Percentiles rank a stretch among this genome's conserved stretches.
These are phyloP conservation scores for Alternaria ventricosa DNA, from an alignment of 2,329 filamentous ascomycete genomes.

Conservation along the genomic window DNA sequence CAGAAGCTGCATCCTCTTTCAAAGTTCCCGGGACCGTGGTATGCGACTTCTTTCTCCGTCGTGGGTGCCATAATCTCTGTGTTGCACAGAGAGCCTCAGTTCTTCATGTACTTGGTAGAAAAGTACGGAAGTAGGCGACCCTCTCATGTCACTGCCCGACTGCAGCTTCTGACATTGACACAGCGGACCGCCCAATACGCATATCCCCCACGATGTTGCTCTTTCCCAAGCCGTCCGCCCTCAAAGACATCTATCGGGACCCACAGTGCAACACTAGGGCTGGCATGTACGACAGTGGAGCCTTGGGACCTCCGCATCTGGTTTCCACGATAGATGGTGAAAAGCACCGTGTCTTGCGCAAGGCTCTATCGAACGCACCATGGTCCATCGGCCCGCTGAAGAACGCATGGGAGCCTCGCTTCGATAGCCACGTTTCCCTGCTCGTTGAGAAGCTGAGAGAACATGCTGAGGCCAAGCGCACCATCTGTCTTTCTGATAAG, in stretches of 20 bases:
- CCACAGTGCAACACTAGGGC: slow-evolving; percentile 47
- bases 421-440: slow-evolving; percentile 46
- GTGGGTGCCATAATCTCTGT: slow-evolving; percentile 36
- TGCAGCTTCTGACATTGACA: not conserved
- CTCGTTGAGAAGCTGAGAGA: slow-evolving; percentile 45
- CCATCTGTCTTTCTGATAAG: slow-evolving; percentile 47
- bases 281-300: slow-evolving; percentile 45
- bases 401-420: slow-evolving; percentile 48
- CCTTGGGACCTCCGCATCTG: slow-evolving; percentile 46
- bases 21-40: slow-evolving; percentile 53
- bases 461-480: slow-evolving; percentile 23
- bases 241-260: slow-evolving; percentile 53
- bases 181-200: slow-evolving; percentile 46
- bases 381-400: slow-evolving; percentile 51
- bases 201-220: slow-evolving; percentile 49
- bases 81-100: slow-evolving; percentile 35
- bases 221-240: slow-evolving; percentile 44
- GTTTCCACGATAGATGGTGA: slow-evolving; percentile 46
- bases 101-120: slow-evolving; percentile 34
- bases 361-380: slow-evolving; percentile 46
- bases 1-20: slow-evolving; percentile 52
- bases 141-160: not conserved
- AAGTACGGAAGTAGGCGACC: slow-evolving; percentile 38
- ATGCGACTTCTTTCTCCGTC: slow-evolving; percentile 45
- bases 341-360: slow-evolving; percentile 44